Base-by-base conservation (phyloP, 768 basidiomycete genomes). In the Leccinum aurantiacum region DNA sequence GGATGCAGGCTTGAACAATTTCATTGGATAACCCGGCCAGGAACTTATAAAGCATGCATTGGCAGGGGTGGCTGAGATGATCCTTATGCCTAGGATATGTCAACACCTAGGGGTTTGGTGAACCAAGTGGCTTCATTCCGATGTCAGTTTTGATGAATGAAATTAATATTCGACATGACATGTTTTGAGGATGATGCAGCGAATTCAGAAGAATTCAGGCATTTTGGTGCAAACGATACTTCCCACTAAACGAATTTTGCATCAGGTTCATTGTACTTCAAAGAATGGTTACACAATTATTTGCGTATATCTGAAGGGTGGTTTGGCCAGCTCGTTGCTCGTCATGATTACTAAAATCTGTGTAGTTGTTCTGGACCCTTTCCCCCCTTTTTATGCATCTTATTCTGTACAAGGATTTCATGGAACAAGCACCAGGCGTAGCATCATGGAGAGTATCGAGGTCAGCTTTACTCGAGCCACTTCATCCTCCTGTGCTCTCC, bases 1-100 rank as follows among this genome's bases (percentile, higher is more conserved):
- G 41, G 88, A 89, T 64, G 85, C 88, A 0, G 82, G 90, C 54
- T 78, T 91, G 17, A 85, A 80, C 25, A 85, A 84, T 0, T 93
- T 91, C 68, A 68, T 75, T 17, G 84, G 91, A 55, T 15, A 38
- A 38, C 89, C 90, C 4, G 90, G 91, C 13, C 77, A 80, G 1
- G 73, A 56, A 90, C 91, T 69, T 38, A 37, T 15, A 38, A 82
- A 84, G 59, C 79, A 81, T 19, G 82, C 78, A 0, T 63, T 91
- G 54, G 76, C 77, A 4, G 74, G 79, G 70, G 85, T 72, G 48
- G 52, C 49, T 38, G 24, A 22, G 11, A 35, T 14, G 22, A 31
- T 33, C 10, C 6, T 44, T 71, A 29, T 15, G 35, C 33, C 13
- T 13, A 35, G 92, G 90, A 25, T 91, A 91, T 66, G 71, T 77